phyloP scores from a whole-genome alignment of 2,329 filamentous ascomycete genomes.

The Dothistroma septosporum region DNA sequence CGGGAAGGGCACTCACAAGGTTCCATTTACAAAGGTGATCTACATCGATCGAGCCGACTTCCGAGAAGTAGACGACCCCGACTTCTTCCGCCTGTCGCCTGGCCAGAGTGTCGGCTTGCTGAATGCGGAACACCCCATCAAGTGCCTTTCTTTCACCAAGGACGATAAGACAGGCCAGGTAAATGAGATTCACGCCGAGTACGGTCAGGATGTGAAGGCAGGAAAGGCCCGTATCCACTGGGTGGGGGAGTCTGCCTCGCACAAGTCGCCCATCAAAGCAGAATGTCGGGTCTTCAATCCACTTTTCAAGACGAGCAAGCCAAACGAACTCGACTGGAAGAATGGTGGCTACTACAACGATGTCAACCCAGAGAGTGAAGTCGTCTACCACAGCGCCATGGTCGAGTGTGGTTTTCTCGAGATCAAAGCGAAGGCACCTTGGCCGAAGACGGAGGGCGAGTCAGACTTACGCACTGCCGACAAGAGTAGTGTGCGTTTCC shows the following conservation, averaged over 20 bases:
- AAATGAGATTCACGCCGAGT: slow-evolving; percentile 61
- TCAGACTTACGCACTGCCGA: slow-evolving; percentile 49
- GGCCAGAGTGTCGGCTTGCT: slow-evolving; percentile 71
- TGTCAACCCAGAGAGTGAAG: slow-evolving; percentile 78
- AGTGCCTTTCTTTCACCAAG: slow-evolving; percentile 63
- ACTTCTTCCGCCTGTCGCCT: slow-evolving; percentile 75
- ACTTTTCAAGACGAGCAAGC: slow-evolving; percentile 83
- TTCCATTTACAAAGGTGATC: slow-evolving; percentile 69
- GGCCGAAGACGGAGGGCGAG: slow-evolving; percentile 75
- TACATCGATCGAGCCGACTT: slow-evolving; percentile 84
- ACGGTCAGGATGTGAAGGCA: slow-evolving; percentile 59
- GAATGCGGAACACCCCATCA: slow-evolving; percentile 66
- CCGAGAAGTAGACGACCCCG: slow-evolving; percentile 64
- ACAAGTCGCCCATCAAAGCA: slow-evolving; percentile 57
- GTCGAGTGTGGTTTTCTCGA: slow-evolving; percentile 82
- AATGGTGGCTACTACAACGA: slow-evolving; percentile 79
- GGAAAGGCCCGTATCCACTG: slow-evolving; percentile 70
- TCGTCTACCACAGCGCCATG: slow-evolving; percentile 71
- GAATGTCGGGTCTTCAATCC: slow-evolving; percentile 76
- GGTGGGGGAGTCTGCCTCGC: slow-evolving; percentile 67
- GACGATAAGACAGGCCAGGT: slow-evolving; percentile 62
- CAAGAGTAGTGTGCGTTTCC: slow-evolving; percentile 78
- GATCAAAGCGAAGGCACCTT: slow-evolving; percentile 67
- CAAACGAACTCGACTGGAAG: slow-evolving; percentile 62
- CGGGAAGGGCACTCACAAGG: slow-evolving; percentile 56